Conservation (phyloP, 306 rosid species). For the Luffa aegyptiaca region DNA sequence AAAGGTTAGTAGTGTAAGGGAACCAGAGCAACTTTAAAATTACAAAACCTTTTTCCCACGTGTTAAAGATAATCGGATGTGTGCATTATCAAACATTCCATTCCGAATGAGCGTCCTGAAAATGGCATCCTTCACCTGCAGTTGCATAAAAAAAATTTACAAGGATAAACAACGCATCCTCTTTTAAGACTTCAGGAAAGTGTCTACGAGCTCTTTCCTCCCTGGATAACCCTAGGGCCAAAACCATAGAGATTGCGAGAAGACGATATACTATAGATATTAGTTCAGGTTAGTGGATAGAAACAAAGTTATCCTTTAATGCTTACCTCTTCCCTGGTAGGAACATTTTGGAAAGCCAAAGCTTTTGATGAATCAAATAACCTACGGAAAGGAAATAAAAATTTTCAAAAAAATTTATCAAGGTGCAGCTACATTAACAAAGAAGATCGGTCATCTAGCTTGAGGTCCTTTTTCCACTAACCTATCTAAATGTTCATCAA, state of each 20-base stretch:
- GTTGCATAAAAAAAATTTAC: background rate
- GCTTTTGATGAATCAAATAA: slow-evolving; percentile 85
- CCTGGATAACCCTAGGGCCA: background rate
- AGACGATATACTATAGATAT: background rate
- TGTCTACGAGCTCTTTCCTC: background rate
- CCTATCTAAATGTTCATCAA: slow-evolving; percentile 84
- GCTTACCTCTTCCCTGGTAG: slow-evolving; percentile 56
- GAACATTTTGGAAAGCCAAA: slow-evolving; percentile 70
- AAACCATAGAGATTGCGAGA: background rate
- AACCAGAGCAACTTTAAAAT: background rate
- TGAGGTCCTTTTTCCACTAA: slow-evolving; percentile 16
- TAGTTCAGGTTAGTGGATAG: background rate
- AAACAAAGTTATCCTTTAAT: slow-evolving; percentile 8
- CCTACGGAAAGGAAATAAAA: slow-evolving; percentile 26
- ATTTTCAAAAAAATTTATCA: background rate
- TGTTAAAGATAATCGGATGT: slow-evolving; percentile 69
- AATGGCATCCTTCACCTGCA: slow-evolving; percentile 76
- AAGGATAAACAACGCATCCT: background rate
- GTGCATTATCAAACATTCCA: slow-evolving; percentile 76
- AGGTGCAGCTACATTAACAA: background rate
- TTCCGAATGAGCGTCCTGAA: slow-evolving; percentile 64
- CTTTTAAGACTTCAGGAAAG: background rate
- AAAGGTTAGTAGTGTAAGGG: background rate
- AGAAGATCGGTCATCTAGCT: background rate
- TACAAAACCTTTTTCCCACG: slow-evolving; percentile 65